Evolutionary conservation across 345 rosid genomes (phyloP), one percentile per base, ranked within the genome.

Genomic region (Orychophragmus violaceus): DNA sequence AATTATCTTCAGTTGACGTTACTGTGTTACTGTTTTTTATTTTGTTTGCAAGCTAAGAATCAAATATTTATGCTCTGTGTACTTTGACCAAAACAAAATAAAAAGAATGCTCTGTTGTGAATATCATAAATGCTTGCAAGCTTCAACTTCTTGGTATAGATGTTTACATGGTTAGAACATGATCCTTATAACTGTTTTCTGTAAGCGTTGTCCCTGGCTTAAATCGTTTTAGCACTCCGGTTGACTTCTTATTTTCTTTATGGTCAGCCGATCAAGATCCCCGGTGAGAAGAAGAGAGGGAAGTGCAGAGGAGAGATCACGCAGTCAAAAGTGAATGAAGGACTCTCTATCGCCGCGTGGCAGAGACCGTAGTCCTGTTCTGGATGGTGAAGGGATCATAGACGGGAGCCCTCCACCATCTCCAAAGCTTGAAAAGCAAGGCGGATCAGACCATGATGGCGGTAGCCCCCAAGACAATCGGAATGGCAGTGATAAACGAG

Each of bases 211-310:
- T 39, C 4, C 32, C n/a, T 45, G 30, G 19, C 13, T 42, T 9
- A 48, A 8, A 27, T 11, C 21, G 50, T 33, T 11, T 46, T 28
- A 52, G 61, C 62, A 33, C 46, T n/a, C 16, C 3, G 48, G 11
- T 28, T 49, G 21, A 48, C 56, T 28, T 37, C 3, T 41, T 22
- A 1, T 59, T 30, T 59, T 52, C 29, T 18, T 2, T 52, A 24
- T 66, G 57, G 27, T 7, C 80, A 89, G 97, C 73, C 87, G 88
- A 33, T 92, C 98, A 39, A 80, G 87, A 44, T 89, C 98, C 5
- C 89, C 92, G 0, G 83, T 74, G 55, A 91, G 66, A 84, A 67
- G 68, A 67, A 86, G 94, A 46, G 93, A 84, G 45, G 55, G 84
- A n/a, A 65, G 69, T 13, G 62, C 6, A 23, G 77, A 73, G 36